A percentile compares a stretch with the other conserved stretches of the same genome.
Evolutionary conservation across 2,329 filamentous ascomycete species (phyloP).

Genomic region (Neopestalotiopsis sp.): DNA sequence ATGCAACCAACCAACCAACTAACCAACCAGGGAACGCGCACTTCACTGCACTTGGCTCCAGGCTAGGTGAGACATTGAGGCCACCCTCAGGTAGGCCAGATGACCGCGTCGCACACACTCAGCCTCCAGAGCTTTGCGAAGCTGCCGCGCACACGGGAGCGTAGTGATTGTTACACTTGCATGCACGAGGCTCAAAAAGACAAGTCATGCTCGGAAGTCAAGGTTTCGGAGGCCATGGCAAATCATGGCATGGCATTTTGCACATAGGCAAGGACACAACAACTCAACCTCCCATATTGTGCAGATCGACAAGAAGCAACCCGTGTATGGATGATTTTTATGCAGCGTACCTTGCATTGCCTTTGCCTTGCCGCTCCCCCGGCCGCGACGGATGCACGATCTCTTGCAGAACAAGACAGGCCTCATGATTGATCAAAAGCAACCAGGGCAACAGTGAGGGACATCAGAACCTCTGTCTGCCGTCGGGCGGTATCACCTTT

Average conservation of each 20-base stretch:
- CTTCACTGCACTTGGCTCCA: not conserved
- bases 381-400: not conserved
- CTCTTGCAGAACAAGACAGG: not conserved
- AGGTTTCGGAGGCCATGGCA: constrained; percentile 1
- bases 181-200: constrained; percentile 13
- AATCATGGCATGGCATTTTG: not conserved
- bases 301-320: constrained; percentile 13
- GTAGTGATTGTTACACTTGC: constrained; percentile 13
- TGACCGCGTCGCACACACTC: constrained; percentile 10
- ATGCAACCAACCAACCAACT: not conserved
- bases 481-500: not conserved
- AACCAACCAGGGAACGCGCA: not conserved
- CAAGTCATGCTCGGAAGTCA: constrained; percentile 14
- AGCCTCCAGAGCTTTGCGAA: constrained; percentile 16
- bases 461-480: not conserved
- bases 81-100: constrained; percentile 8
- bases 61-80: constrained; percentile 18
- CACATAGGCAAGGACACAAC: too few relatives aligned
- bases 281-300: too few relatives aligned
- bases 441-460: not conserved
- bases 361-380: constrained; percentile 7
- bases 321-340: not conserved
- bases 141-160: constrained; percentile 10
- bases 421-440: constrained; percentile 7
- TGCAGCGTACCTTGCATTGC: constrained; percentile 19